Evolutionary conservation across 2,329 filamentous ascomycete species (phyloP).

Genomic region (Hortaea werneckii): DNA sequence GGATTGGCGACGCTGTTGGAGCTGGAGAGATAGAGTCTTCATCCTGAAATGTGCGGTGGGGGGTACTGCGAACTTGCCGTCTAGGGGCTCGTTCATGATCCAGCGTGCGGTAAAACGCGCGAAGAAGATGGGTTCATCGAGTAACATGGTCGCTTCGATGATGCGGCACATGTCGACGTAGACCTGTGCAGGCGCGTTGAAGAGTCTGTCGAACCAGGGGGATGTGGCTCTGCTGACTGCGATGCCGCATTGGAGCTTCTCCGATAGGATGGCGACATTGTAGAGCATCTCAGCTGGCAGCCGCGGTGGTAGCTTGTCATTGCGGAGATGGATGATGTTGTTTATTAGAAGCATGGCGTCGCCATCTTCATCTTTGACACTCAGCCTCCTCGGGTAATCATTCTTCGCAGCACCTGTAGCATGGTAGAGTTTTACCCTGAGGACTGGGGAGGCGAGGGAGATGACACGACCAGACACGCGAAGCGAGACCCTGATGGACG

Average conservation of each 20-base stretch:
- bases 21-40: constrained; percentile 1
- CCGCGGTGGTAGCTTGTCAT: constrained; percentile 16
- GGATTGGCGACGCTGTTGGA: constrained; percentile 5
- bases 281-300: constrained; percentile 12
- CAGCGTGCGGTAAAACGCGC: constrained; percentile 19
- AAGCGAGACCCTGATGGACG: constrained; percentile 2
- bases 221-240: constrained; percentile 14
- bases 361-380: constrained; percentile 12
- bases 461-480: constrained; percentile 15
- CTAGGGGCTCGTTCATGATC: constrained; percentile 8
- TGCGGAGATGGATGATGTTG: constrained; percentile 20
- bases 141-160: constrained; percentile 16
- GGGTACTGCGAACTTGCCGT: not conserved
- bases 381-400: constrained; percentile 1
- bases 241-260: constrained; percentile 16
- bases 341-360: constrained; percentile 17
- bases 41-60: not conserved
- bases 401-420: not conserved
- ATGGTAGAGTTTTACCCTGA: constrained; percentile 9
- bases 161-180: constrained; percentile 4
- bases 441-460: constrained; percentile 14
- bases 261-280: constrained; percentile 12
- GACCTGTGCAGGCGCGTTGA: constrained; percentile 7
- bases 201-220: constrained; percentile 21
- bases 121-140: constrained; percentile 22